phyloP scores from a whole-genome alignment of 768 basidiomycete genomes.

The Lyophyllum semitale region DNA sequence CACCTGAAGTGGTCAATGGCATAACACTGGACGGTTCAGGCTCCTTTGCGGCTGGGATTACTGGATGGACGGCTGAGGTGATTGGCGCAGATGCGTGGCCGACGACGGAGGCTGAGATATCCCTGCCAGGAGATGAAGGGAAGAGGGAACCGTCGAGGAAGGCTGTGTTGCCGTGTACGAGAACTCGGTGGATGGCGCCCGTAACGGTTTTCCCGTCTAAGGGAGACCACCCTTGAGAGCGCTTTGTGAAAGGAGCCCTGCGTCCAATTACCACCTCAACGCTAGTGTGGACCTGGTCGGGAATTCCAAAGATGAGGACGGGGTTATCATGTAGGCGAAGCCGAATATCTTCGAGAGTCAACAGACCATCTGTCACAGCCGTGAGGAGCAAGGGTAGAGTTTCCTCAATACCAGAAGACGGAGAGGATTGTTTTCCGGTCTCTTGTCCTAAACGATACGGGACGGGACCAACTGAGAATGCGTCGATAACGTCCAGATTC shows the following conservation, averaged over 20 bases:
- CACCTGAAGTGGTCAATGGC: conserved; percentile 24
- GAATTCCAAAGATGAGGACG: conserved; percentile 85
- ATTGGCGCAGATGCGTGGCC: conserved; percentile 33
- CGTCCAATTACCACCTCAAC: conserved; percentile 93
- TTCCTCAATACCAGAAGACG: conserved; percentile 84
- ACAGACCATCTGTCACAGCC: conserved; percentile 76
- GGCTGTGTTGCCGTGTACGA: conserved; percentile 85
- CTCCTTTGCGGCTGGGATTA: conserved; percentile 33
- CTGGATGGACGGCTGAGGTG: conserved; percentile 8
- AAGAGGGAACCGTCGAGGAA: conserved; percentile 84
- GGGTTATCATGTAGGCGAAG: conserved; percentile 91
- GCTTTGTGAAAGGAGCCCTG: conserved; percentile 53
- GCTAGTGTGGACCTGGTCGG: conserved; percentile 82
- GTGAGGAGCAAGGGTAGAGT: conserved; percentile 84
- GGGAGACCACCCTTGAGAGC: conserved; percentile 77
- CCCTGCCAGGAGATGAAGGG: conserved; percentile 61
- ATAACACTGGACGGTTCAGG: conserved; percentile 26
- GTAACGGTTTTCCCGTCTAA: conserved; percentile 60
- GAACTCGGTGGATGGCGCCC: conserved; percentile 87
- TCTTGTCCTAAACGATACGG: conserved; percentile 77
- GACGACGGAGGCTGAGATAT: conserved; percentile 66
- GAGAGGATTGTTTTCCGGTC: conserved; percentile 57
- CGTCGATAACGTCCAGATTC: conserved; percentile 81
- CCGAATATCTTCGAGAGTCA: conserved; percentile 83
- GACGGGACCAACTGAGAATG: conserved; percentile 84